Evolutionary conservation across 1,284 basidiomycete species (phyloP), one percentile per base, ranked within the genome.

Genomic region (Pseudomicrostroma phylloplanum): DNA sequence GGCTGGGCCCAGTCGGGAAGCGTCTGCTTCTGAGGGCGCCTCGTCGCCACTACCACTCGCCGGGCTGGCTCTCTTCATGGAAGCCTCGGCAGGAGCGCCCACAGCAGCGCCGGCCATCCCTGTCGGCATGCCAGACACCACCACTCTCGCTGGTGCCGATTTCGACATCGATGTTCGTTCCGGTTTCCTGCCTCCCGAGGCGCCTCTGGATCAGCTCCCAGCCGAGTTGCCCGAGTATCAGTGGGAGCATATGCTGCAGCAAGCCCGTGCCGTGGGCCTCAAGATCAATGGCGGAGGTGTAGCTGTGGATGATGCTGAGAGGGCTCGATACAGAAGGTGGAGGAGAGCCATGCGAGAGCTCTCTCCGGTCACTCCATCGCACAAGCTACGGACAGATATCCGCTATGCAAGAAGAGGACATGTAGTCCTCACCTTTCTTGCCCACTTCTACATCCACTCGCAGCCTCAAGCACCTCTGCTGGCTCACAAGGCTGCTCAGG

Each of bases 131-230:
- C 81, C 83, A 42, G 90, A 92, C 79, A 90, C 88, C 3, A 86
- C 89, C 12, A 92, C 91, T 3, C 86, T 92, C 60, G 90, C 91
- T 13, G 88, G 90, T 3, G 90, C 92, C 77, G 92, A 96, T 82
- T 96, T 92, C 82, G 92, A 96, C 78, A 89, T 96, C 68, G 90
- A 94, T 76, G 90, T 90, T 1, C 83, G 87, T 23, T 91, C 91
- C 0, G 93, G 93, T 0, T 96, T 97, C 78, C 86, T 96, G 83
- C 92, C 93, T 0, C 89, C 89, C 0, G 84, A 88, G 39, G 84
- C 85, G 0, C 91, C 92, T 0, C 73, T 91, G 0, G 71, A 79
- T 43, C 84, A 87, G 11, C 83, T 96, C 0, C 84, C 85, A 0
- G 69, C 65, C 6, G 25, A 36, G 0, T 79, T 82, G 59, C 92